phyloP scores from a whole-genome alignment of 352 stramenopile genomes.

The Peronospora belbahrii region DNA sequence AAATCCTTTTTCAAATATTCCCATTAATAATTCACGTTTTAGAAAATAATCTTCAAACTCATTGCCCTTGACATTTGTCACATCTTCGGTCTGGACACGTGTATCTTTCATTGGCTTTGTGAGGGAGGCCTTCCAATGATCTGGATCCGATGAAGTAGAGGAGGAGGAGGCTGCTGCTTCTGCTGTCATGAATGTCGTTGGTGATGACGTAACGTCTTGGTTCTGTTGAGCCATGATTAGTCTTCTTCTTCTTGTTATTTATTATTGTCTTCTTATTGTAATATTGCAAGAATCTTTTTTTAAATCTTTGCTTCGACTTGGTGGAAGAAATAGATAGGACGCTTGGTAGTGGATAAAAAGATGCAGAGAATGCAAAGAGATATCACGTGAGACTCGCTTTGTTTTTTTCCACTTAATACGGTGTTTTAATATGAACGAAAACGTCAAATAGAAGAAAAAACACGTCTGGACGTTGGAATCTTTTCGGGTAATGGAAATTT shows the following conservation, averaged over 20 bases:
- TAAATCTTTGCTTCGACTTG: too few species aligned
- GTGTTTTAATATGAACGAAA: too few species aligned
- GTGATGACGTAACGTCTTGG: too few species aligned
- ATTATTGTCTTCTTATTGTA: background rate
- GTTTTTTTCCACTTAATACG: too few species aligned
- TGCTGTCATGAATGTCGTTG: too few species aligned
- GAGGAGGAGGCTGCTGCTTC: too few species aligned
- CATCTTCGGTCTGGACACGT: conserved; percentile 90
- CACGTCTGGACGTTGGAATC: conserved; percentile 18
- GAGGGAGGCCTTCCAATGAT: conserved; percentile 70
- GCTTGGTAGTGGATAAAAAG: too few species aligned
- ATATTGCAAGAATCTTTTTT: too few species aligned
- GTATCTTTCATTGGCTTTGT: conserved; percentile 84
- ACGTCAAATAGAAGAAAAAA: too few species aligned
- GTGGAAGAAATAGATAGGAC: too few species aligned
- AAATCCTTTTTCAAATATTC: conserved; percentile 99
- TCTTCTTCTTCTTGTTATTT: background rate
- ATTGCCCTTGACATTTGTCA: conserved; percentile 98
- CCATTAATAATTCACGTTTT: conserved; percentile 98
- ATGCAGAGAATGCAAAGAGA: conserved; percentile 14
- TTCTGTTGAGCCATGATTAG: conserved; percentile 18
- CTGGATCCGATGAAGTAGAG: too few species aligned
- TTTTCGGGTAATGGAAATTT: conserved; percentile 20
- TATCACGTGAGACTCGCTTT: background rate
- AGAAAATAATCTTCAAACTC: conserved; percentile 99